Evolutionary conservation across 176 grass and related monocot genomes (phyloP).

Genomic region (Triticum timopheevii): DNA sequence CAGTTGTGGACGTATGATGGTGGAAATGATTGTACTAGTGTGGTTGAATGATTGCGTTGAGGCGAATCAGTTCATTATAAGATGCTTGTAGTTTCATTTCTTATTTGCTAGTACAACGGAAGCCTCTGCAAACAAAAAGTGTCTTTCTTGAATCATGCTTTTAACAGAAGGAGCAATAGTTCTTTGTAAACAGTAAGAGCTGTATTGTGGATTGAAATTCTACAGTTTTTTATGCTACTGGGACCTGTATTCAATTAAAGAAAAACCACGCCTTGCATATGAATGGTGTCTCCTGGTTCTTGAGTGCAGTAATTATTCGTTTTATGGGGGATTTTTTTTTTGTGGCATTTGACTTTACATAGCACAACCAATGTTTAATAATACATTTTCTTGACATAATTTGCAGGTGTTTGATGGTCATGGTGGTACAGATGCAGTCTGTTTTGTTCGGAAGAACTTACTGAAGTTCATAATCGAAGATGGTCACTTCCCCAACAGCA

Average conservation of each 20-base stretch:
- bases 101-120: neutral
- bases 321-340: neutral
- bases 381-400: neutral
- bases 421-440: constrained; percentile 83
- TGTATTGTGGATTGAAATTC: neutral
- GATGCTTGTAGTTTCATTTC: neutral
- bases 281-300: neutral
- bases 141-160: neutral
- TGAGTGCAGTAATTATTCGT: neutral
- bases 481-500: constrained; percentile 63
- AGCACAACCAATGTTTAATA: constrained; percentile 34
- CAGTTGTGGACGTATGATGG: constrained; percentile 28
- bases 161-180: neutral
- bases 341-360: neutral
- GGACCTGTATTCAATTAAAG: neutral
- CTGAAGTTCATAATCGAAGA: constrained; percentile 91
- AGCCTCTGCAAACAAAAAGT: neutral
- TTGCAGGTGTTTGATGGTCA: constrained; percentile 95
- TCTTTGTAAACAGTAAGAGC: neutral
- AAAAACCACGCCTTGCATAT: neutral
- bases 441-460: constrained; percentile 81
- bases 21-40: constrained; percentile 36
- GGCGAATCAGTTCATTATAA: constrained; percentile 24
- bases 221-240: neutral
- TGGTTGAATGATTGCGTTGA: constrained; percentile 33